Conservation (phyloP, 805 yeast species). For the Vanderwaltozyma verrucispora region DNA sequence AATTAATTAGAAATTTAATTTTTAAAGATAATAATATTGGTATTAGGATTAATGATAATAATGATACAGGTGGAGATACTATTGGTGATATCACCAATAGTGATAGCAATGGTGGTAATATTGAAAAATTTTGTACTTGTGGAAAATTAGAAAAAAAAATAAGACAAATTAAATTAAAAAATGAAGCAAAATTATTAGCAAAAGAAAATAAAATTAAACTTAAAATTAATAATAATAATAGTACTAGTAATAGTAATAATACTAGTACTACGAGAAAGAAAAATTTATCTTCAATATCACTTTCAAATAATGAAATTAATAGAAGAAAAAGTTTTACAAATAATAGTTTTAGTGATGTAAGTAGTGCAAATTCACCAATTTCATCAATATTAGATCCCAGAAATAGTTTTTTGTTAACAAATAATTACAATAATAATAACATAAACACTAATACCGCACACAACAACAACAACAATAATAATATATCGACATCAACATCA, state of each 20-base stretch:
- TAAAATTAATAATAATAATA: background rate
- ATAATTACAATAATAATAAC: background rate
- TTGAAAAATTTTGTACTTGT: slow-evolving; percentile 49
- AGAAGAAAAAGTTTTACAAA: background rate
- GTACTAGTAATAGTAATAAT: background rate
- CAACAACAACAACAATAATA: no score
- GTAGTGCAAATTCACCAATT: slow-evolving; percentile 1
- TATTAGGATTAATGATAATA: no score
- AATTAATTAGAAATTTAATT: slow-evolving; percentile 13
- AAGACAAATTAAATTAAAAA: slow-evolving; percentile 26
- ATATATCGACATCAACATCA: no score
- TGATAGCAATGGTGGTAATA: no score
- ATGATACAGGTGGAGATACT: no score
- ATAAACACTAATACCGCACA: background rate
- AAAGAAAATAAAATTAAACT: slow-evolving; percentile 19
- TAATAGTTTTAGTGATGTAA: slow-evolving; percentile 1
- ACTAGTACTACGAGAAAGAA: background rate
- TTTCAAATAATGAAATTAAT: background rate
- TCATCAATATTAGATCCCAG: background rate
- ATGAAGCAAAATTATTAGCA: slow-evolving; percentile 23
- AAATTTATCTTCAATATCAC: background rate
- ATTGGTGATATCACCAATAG: no score
- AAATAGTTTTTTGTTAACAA: background rate
- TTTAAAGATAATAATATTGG: no score
- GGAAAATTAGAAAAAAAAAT: slow-evolving; percentile 40